Conservation (phyloP, 1,284 basidiomycete genomes). For the Cystobasidium pallidum region DNA sequence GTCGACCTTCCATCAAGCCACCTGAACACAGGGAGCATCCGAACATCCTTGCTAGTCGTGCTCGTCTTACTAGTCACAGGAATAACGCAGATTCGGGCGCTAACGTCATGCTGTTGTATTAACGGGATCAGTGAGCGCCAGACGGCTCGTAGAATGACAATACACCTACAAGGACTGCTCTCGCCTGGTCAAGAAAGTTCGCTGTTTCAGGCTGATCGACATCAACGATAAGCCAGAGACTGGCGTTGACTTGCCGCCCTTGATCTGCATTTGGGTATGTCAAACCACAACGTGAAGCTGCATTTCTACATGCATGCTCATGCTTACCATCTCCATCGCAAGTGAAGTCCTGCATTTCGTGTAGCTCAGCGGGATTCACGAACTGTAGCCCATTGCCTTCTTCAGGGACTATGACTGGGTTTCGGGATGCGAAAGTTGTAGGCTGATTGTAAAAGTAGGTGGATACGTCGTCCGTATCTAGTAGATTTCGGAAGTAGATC, state of each 20-base stretch:
- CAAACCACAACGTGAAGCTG: too few species aligned
- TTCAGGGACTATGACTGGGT: conserved; percentile 68
- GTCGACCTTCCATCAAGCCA: not conserved
- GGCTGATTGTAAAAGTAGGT: conserved; percentile 90
- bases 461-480: conserved; percentile 65
- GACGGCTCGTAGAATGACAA: not conserved
- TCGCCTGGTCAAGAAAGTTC: not conserved
- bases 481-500: conserved; percentile 68
- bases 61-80: not conserved
- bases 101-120: not conserved
- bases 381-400: conserved; percentile 62
- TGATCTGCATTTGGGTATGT: conserved; percentile 55
- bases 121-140: not conserved
- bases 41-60: not conserved
- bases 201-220: not conserved
- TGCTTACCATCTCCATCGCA: not conserved
- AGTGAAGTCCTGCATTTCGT: not conserved
- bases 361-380: conserved; percentile 55
- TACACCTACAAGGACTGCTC: not conserved
- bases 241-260: conserved; percentile 54
- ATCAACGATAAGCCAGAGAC: conserved; percentile 15
- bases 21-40: too few species aligned
- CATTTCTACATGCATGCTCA: too few species aligned
- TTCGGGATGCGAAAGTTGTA: conserved; percentile 69
- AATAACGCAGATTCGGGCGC: not conserved